Evolutionary conservation across 2,329 filamentous ascomycete genomes (phyloP), one percentile per base, ranked within the genome.

Genomic region (Aureobasidium subglaciale): DNA sequence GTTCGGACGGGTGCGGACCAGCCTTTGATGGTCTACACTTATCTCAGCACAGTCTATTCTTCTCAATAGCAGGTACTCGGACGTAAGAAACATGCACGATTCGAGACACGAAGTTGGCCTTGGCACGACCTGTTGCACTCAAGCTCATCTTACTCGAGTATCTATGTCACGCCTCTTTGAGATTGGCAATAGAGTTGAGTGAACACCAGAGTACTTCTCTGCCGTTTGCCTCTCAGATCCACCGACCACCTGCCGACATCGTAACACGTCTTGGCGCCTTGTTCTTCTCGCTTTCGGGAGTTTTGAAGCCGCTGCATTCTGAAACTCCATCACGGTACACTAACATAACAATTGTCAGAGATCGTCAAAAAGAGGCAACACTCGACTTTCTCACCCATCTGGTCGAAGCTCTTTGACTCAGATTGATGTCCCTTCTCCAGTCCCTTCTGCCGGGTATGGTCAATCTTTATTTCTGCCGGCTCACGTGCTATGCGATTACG

Each of bases 261-360:
- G 8, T 11, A 22, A 30, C 25, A 2, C 8, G 7, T 6, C 11
- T 45, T 45, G 42, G 27, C 11, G 15, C 16, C 15, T 16, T 30
- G 42, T 25, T 30, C 5, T 42, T 42, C 13, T 42, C 29, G 40
- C 40, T 18, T 42, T 22, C 42, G 42, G 42, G 13, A 42, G 22
- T 16, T 27, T n/a, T 2, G 4, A 10, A 45, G 27, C 27, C 16
- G 30, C n/a, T n/a, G 32, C 27, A 38, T 22, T 9, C 24, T 24
- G 34, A 20, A 50, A 27, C 32, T 20, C 46, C 32, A 20, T 50
- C 13, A 29, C 15, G 46, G 46, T 50, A 50, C 46, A 50, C 46
- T 50, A 50, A 29, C 30, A 41, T 37, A 30, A n/a, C 20, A n/a
- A 16, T 32, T 34, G 37, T 25, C 18, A 41, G 16, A 41, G 32